phyloP scores from a whole-genome alignment of 768 basidiomycete species.

The Termitomyces sp. region DNA sequence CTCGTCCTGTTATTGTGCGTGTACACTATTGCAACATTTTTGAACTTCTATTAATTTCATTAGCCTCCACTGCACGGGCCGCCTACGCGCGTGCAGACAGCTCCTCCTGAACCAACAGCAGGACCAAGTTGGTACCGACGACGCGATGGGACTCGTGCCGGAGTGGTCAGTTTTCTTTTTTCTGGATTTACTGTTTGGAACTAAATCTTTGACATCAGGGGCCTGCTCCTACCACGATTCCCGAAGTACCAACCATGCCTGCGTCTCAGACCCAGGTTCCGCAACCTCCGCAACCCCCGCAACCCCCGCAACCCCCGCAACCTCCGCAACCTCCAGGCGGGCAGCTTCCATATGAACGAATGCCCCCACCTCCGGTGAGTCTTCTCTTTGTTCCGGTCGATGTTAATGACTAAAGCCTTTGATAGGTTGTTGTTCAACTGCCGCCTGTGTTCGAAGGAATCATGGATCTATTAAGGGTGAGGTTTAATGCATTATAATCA shows the following conservation, averaged over 20 bases:
- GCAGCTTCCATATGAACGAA: slow-evolving; percentile 31
- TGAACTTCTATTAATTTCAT: slow-evolving; percentile 1
- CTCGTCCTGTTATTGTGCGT: slow-evolving; percentile 19
- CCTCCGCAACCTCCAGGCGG: slow-evolving; percentile 4
- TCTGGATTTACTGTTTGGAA: background rate
- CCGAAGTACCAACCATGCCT: background rate
- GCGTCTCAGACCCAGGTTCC: slow-evolving; percentile 16
- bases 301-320: background rate
- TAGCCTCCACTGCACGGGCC: slow-evolving; percentile 2
- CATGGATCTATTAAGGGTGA: slow-evolving; percentile 61
- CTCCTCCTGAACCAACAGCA: slow-evolving; percentile 16
- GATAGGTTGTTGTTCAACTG: slow-evolving; percentile 54
- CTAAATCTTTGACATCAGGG: background rate
- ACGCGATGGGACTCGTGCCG: background rate
- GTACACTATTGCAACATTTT: background rate
- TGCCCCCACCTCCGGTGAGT: slow-evolving; percentile 54
- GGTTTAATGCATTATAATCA: slow-evolving; percentile 12
- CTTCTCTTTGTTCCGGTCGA: background rate
- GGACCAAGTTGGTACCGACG: slow-evolving; percentile 27
- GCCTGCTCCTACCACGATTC: slow-evolving; percentile 17
- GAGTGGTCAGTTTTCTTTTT: background rate
- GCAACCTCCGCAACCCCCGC: background rate
- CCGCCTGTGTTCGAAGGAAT: slow-evolving; percentile 63
- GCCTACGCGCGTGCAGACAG: slow-evolving; percentile 19
- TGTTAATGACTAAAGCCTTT: background rate